Conservation (phyloP, 495 filamentous ascomycete species). For the Neurospora sp. region DNA sequence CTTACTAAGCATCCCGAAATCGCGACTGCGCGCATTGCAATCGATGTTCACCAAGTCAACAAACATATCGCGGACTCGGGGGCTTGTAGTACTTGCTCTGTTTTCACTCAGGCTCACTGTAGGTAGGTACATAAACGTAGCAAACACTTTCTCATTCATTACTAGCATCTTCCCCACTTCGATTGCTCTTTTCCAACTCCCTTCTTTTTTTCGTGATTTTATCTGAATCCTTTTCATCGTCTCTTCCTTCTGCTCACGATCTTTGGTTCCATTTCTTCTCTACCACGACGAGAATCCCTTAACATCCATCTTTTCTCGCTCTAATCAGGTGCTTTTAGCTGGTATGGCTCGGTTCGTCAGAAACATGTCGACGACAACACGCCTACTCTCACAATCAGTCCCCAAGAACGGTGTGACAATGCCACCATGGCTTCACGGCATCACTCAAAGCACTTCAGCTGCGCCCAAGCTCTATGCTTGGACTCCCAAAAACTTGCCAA, state of each 20-base stretch:
- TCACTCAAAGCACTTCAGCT: neutral
- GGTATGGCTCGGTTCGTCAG: neutral
- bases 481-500: constrained; percentile 16
- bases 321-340: neutral
- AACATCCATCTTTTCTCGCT: neutral
- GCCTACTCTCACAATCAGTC: neutral
- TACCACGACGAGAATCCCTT: neutral
- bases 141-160: neutral
- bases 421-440: constrained; percentile 1
- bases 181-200: neutral
- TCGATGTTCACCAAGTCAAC: neutral
- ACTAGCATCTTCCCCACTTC: neutral
- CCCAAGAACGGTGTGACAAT: neutral
- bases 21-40: neutral
- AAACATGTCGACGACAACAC: neutral
- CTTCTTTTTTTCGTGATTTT: neutral
- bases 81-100: neutral
- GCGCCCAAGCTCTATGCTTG: constrained; percentile 24
- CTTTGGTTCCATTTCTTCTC: neutral
- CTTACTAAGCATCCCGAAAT: neutral
- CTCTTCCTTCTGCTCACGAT: neutral
- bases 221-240: neutral
- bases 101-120: neutral
- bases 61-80: neutral
- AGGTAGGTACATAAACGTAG: neutral